phyloP scores from a whole-genome alignment of 1,284 basidiomycete species.

The Apiotrichum sp. region DNA sequence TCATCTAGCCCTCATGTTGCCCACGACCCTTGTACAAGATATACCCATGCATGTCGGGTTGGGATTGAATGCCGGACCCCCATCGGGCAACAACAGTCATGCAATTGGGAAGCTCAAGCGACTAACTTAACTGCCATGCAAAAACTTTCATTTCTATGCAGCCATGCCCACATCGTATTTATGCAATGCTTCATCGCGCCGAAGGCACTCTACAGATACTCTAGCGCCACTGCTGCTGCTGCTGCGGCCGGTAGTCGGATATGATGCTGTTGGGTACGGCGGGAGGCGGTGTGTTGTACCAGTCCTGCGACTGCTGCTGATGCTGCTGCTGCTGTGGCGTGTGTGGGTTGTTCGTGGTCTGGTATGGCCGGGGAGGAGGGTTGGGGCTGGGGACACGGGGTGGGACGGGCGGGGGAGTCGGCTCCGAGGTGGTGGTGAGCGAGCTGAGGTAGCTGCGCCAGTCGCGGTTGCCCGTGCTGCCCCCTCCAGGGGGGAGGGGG shows the following conservation, averaged over 20 bases:
- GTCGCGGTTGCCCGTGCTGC: conserved; percentile 17
- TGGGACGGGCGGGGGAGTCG: not conserved
- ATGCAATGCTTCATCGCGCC: too few species aligned
- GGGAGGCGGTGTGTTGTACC: conserved; percentile 7
- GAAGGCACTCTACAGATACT: not conserved
- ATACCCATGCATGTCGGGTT: conserved; percentile 3
- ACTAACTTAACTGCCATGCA: not conserved
- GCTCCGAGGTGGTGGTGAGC: conserved; percentile 5
- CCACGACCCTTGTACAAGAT: not conserved
- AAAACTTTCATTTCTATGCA: not conserved
- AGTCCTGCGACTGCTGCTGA: not conserved
- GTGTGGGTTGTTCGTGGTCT: conserved; percentile 5
- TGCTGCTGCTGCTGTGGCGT: conserved; percentile 17
- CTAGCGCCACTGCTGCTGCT: conserved; percentile 8
- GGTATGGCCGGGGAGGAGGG: conserved; percentile 14
- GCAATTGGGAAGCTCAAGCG: too few species aligned
- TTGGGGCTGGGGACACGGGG: conserved; percentile 16
- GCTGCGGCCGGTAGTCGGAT: not conserved
- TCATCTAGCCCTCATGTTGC: not conserved
- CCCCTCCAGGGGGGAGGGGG: not conserved
- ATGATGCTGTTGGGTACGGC: conserved; percentile 1
- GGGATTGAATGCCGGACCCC: not conserved
- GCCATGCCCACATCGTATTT: too few species aligned
- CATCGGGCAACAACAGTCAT: too few species aligned
- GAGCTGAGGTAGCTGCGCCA: conserved; percentile 38